Percentiles rank a stretch among this genome's conserved stretches.
Conservation (phyloP, 2,329 filamentous ascomycete species). For the Ophiostoma populinum region DNA sequence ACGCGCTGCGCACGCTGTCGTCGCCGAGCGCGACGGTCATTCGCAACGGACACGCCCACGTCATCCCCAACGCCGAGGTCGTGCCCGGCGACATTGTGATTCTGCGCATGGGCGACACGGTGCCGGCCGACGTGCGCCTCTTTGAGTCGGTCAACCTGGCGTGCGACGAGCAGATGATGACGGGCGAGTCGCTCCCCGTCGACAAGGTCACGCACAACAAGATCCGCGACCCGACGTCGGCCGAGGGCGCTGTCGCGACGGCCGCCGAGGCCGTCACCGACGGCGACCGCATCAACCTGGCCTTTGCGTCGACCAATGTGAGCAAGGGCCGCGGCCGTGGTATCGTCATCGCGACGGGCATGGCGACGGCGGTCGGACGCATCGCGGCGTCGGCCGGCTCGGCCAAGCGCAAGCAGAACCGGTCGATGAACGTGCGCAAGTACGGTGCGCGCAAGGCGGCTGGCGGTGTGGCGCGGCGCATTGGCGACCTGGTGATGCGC, state of each 20-base stretch:
- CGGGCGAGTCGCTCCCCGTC: constrained; percentile 58
- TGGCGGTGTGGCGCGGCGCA: constrained; percentile 24
- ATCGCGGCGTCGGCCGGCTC: constrained; percentile 50
- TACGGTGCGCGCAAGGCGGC: constrained; percentile 24
- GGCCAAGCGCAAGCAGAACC: constrained; percentile 28
- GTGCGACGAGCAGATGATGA: constrained; percentile 63
- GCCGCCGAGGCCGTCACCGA: constrained; percentile 39
- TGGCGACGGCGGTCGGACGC: constrained; percentile 59
- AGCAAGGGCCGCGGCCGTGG: constrained; percentile 57
- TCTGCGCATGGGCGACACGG: constrained; percentile 54
- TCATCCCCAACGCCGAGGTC: constrained; percentile 41
- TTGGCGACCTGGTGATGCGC: constrained; percentile 18
- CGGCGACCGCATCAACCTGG: constrained; percentile 58
- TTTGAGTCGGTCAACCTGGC: constrained; percentile 63
- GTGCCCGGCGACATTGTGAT: constrained; percentile 56
- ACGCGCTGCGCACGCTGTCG: constrained; percentile 41
- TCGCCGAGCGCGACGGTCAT: constrained; percentile 46
- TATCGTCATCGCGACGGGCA: constrained; percentile 56
- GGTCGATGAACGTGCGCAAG: constrained; percentile 24
- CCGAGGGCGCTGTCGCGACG: constrained; percentile 24
- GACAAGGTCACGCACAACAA: constrained; percentile 42
- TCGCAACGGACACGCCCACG: constrained; percentile 38
- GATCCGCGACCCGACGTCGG: constrained; percentile 27
- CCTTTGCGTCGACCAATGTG: constrained; percentile 56
- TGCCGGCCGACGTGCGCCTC: constrained; percentile 54